These are phyloP conservation scores for Pseudocercospora crystallina DNA, from an alignment of 2,329 filamentous ascomycete species.

Conservation along the genomic window DNA sequence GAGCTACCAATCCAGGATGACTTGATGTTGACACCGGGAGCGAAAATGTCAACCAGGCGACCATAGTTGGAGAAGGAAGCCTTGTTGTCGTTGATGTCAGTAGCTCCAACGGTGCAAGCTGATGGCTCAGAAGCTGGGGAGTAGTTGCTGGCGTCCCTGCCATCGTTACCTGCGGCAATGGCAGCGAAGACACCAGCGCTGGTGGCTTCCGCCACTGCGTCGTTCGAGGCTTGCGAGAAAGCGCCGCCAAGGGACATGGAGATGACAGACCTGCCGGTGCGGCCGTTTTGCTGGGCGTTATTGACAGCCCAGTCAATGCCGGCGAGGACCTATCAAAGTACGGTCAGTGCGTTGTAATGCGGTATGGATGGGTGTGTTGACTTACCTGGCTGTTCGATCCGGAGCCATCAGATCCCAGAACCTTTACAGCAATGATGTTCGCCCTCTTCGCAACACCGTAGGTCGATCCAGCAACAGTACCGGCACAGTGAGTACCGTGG, in stretches of 20 bases:
- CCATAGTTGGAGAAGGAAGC: conserved; percentile 45
- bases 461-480: conserved; percentile 67
- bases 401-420: conserved; percentile 44
- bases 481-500: conserved; percentile 76
- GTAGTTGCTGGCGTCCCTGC: conserved; percentile 27
- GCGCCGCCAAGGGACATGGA: conserved; percentile 45
- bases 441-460: conserved; percentile 45
- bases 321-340: conserved; percentile 38
- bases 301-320: conserved; percentile 44
- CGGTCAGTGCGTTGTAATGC: too few species aligned
- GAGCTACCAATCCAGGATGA: conserved; percentile 50
- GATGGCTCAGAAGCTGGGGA: conserved; percentile 37
- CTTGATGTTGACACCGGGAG: conserved; percentile 53
- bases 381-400: conserved; percentile 40
- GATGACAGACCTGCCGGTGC: conserved; percentile 53
- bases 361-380: too few species aligned
- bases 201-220: conserved; percentile 39
- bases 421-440: conserved; percentile 52
- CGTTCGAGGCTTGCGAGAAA: conserved; percentile 38
- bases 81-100: conserved; percentile 31
- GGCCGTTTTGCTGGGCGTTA: conserved; percentile 70
- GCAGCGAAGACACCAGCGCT: conserved; percentile 41
- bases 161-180: conserved; percentile 39
- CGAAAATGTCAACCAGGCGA: conserved; percentile 40
- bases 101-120: conserved; percentile 39